Base-by-base conservation (phyloP, 768 basidiomycete species). In the Leucogyrophana mollusca region DNA sequence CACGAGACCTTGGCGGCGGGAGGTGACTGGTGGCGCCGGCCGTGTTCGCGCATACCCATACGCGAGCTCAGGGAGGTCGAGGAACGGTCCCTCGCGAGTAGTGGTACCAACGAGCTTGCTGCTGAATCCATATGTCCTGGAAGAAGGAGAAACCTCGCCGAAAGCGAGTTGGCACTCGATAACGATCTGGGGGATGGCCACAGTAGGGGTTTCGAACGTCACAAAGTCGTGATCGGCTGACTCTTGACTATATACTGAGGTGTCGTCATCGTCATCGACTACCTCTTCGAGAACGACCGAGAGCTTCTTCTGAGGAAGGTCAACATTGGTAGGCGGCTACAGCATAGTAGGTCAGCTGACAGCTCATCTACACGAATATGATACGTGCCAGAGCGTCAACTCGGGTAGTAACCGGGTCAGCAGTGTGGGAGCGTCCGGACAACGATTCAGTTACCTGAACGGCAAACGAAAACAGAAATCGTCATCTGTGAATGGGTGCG, bases 191-290 rank as follows among this genome's bases (percentile, higher is more conserved):
- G 60, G 60, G n/a, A 62, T 65, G 1, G n/a, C n/a, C n/a, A n/a
- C n/a, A n/a, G 53, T 46, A 4, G 61, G 60, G 45, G 60, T 65
- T 4, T 62, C 60, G 39, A 62, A 53, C 38, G 62, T 47, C 27
- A 52, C 17, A 2, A 45, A 43, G 36, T 62, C 57, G 2, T 43
- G 51, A 37, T 62, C 53, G 17, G 60, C 57, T 14, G 63, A 65
- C 35, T 56, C 53, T 49, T 35, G 48, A 39, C 57, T 57, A 10
- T 65, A 62, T 0, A 60, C 35, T 2, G 63, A 60, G 10, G 47
- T 47, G n/a, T 35, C 42, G 7, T 63, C 63, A 36, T 22, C 17
- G 17, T 40, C 3, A 36, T n/a, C 46, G 35, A 3, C 57, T 52
- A 22, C 22, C 27, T 30, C 27, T 30, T 30, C 27, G 13, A 30